Conservation (phyloP, 2,329 filamentous ascomycete species). For the Exophiala phaeomuriformis region DNA sequence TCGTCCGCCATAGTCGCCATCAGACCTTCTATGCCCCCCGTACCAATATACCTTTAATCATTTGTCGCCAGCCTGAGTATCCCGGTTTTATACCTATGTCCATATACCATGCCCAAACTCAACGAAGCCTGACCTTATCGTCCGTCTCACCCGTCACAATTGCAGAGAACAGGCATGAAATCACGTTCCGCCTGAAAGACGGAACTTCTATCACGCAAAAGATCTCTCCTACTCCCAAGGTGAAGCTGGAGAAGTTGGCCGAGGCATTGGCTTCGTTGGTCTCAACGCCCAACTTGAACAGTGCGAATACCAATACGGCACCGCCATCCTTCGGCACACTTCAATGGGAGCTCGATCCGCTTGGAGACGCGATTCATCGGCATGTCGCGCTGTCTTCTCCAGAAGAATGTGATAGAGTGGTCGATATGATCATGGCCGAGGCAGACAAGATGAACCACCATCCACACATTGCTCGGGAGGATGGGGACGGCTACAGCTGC, state of each 20-base stretch:
- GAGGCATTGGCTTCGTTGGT: slow-evolving; percentile 10
- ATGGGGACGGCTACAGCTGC: slow-evolving; percentile 2
- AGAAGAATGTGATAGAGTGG: slow-evolving; percentile 6
- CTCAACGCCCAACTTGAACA: neutral
- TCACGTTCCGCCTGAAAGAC: slow-evolving; percentile 12
- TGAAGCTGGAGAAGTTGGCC: slow-evolving; percentile 11
- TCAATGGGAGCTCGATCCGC: slow-evolving; percentile 23
- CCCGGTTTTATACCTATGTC: too few relatives aligned
- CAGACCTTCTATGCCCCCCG: neutral
- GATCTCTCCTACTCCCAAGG: slow-evolving; percentile 16
- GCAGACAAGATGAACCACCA: slow-evolving; percentile 24
- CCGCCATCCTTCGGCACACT: slow-evolving; percentile 6
- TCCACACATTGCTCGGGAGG: slow-evolving; percentile 21
- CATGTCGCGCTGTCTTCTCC: slow-evolving; percentile 12
- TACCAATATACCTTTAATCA: too few relatives aligned
- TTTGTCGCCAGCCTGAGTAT: too few relatives aligned
- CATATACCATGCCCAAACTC: neutral
- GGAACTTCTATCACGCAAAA: slow-evolving; percentile 6
- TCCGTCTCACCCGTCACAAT: slow-evolving; percentile 9
- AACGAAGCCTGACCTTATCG: slow-evolving; percentile 5
- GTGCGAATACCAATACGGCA: neutral
- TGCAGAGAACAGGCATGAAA: slow-evolving; percentile 9
- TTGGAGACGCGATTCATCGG: slow-evolving; percentile 23
- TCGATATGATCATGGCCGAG: slow-evolving; percentile 12
- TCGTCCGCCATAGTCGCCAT: neutral